These are phyloP conservation scores for Rosellinia necatrix DNA, from an alignment of 2,329 filamentous ascomycete genomes.

Conservation along the genomic window DNA sequence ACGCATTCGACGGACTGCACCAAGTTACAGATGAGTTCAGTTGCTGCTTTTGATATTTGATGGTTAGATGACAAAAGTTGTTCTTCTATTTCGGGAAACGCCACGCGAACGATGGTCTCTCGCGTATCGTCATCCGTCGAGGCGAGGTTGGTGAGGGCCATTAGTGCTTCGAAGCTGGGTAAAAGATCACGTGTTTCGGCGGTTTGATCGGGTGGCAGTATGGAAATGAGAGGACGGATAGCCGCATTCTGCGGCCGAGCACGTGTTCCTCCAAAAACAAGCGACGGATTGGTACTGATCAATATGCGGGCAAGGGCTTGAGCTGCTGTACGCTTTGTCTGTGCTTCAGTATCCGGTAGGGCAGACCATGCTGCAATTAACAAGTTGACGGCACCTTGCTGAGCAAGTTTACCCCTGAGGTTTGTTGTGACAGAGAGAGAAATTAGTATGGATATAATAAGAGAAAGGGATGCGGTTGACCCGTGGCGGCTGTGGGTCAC, in stretches of 20 bases:
- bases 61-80: conserved; percentile 76
- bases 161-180: conserved; percentile 85
- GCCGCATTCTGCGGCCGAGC: conserved; percentile 76
- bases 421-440: conserved; percentile 75
- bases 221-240: conserved; percentile 78
- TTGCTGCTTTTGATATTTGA: conserved; percentile 78
- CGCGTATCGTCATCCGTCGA: conserved; percentile 73
- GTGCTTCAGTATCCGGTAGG: conserved; percentile 58
- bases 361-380: conserved; percentile 72
- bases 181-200: conserved; percentile 75
- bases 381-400: conserved; percentile 90
- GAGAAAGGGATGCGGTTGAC: conserved; percentile 70
- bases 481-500: conserved; percentile 75
- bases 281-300: conserved; percentile 81
- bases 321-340: conserved; percentile 64
- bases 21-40: conserved; percentile 91
- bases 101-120: conserved; percentile 70
- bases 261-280: conserved; percentile 81
- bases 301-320: conserved; percentile 84
- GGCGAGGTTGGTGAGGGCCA: conserved; percentile 92
- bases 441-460: conserved; percentile 77
- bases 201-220: conserved; percentile 69
- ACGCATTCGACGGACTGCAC: conserved; percentile 71
- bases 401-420: conserved; percentile 78
- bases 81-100: conserved; percentile 81